Base-by-base conservation (phyloP, 2,329 filamentous ascomycete genomes). In the Paramyrothecium roridum region DNA sequence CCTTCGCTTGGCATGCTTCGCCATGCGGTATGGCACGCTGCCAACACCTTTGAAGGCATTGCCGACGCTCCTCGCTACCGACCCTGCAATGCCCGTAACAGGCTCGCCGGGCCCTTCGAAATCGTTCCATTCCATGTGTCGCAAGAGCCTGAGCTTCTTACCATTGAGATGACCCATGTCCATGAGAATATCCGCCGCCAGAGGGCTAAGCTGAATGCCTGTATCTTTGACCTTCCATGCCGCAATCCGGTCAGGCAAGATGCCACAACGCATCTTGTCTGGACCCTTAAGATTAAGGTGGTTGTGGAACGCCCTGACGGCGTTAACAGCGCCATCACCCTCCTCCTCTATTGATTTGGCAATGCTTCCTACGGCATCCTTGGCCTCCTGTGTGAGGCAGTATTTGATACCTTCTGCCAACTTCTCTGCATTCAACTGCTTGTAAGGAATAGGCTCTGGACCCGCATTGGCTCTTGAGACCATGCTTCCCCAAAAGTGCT, bases 401-500 rank as follows among this genome's bases (percentile, higher is more conserved):
- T 85, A 84, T 66, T 81, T 81, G 69, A 91, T 91, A 0, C 87
- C 88, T n/a, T 88, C 84, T 0, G 84, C 84, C 1, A 91, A 71
- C 47, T 81, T 83, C 56, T 90, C 84, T 0, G 77, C 79, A 1
- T 77, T 84, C 2, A 92, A 70, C 11, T 80, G 71, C 70, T 90
- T 90, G 71, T 90, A 89, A 0, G 87, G 87, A 10, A 90, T 79
- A 1, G 87, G 81, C 46, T 81, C 73, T 0, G 88, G 85, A 1
- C 89, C 89, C 1, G 87, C 88, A 23, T 81, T 80, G 1, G 84
- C 79, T 34, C 78, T 81, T 4, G 78, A 79, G 1, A 91, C 79
- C 83, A 89, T 89, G 19, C 78, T 76, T 2, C 88, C 89, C 89
- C 89, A 92, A 66, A 92, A 92, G 50, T 87, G 81, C 68, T 92